Conservation (phyloP, 2,329 filamentous ascomycete species). For the Alternaria sp. region DNA sequence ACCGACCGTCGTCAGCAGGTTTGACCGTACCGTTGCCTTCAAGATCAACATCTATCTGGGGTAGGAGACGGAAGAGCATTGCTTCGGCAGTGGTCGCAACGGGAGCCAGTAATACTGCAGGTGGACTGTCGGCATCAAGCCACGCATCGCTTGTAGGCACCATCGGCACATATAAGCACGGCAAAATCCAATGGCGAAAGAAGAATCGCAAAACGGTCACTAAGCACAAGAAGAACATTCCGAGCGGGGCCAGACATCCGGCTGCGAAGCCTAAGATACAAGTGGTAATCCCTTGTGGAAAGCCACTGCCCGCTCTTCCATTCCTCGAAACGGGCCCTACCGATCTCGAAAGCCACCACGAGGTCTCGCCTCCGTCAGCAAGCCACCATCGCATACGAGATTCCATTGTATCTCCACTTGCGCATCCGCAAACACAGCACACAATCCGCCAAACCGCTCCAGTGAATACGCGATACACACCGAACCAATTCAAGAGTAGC, state of each 20-base stretch:
- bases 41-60: constrained; percentile 18
- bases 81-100: constrained; percentile 19
- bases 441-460: constrained; percentile 16
- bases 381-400: constrained; percentile 29
- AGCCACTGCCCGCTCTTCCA: constrained; percentile 38
- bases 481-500: constrained; percentile 16
- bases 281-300: constrained; percentile 45
- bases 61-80: constrained; percentile 27
- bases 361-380: constrained; percentile 43
- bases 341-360: constrained; percentile 24
- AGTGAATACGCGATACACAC: constrained; percentile 1
- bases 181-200: constrained; percentile 50
- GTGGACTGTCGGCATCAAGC: constrained; percentile 32
- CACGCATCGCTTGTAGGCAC: constrained; percentile 33
- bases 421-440: constrained; percentile 20
- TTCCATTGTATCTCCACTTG: constrained; percentile 42
- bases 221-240: constrained; percentile 12
- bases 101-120: constrained; percentile 16
- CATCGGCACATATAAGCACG: constrained; percentile 56
- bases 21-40: constrained; percentile 21
- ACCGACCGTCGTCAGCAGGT: constrained; percentile 24
- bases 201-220: constrained; percentile 13
- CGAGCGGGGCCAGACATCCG: constrained; percentile 21
- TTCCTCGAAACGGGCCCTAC: constrained; percentile 34
- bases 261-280: constrained; percentile 43